phyloP scores from a whole-genome alignment of 2,329 filamentous ascomycete species.

The Neonectria ditissima region DNA sequence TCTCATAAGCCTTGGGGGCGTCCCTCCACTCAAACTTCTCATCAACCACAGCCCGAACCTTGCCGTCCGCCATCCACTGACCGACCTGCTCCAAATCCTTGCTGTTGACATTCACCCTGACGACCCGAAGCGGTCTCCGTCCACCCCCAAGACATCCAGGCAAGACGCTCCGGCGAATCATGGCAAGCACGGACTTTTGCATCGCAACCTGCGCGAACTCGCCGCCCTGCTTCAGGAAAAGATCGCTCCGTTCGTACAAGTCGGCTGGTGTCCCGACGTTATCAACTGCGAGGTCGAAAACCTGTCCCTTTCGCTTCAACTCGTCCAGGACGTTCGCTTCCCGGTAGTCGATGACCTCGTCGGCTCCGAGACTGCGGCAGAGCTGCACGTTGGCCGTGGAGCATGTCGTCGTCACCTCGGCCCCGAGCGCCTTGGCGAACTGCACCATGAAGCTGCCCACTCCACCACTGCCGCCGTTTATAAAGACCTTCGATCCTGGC shows the following conservation, averaged over 20 bases:
- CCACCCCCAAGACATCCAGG: slow-evolving; percentile 34
- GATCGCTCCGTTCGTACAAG: slow-evolving; percentile 37
- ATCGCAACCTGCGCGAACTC: slow-evolving; percentile 40
- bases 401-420: slow-evolving; percentile 51
- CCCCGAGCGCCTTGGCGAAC: slow-evolving; percentile 50
- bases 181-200: neutral
- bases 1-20: slow-evolving; percentile 39
- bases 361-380: slow-evolving; percentile 47
- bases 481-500: slow-evolving; percentile 40
- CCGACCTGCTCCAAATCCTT: slow-evolving; percentile 15
- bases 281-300: slow-evolving; percentile 46
- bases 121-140: slow-evolving; percentile 22
- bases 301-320: slow-evolving; percentile 29
- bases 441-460: slow-evolving; percentile 54
- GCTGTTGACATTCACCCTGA: slow-evolving; percentile 11
- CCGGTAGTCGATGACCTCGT: slow-evolving; percentile 53
- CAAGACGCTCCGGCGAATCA: slow-evolving; percentile 23
- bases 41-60: slow-evolving; percentile 40
- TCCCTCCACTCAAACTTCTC: slow-evolving; percentile 36
- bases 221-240: slow-evolving; percentile 34
- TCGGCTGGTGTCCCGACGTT: slow-evolving; percentile 32
- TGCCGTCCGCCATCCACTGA: slow-evolving; percentile 43
- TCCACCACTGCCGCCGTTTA: slow-evolving; percentile 47
- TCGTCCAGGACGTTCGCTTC: slow-evolving; percentile 26
- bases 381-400: slow-evolving; percentile 51